Base-by-base conservation (phyloP, 139 green algal genomes). In the Pseudopediastrum boryanum region DNA sequence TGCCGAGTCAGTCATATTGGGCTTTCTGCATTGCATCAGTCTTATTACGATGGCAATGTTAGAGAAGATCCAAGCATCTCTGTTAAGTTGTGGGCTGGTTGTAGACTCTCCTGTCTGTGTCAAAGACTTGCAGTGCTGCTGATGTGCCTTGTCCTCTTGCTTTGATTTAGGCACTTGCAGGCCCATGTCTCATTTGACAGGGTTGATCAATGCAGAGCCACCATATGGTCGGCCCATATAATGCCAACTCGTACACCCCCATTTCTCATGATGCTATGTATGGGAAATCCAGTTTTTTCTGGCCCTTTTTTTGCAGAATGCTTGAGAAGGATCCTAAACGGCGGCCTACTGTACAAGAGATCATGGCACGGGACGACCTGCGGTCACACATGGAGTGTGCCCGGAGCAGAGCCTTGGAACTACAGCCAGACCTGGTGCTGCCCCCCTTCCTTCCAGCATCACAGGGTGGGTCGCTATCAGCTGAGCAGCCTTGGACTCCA, bases 291-390 rank as follows among this genome's bases (percentile, higher is more conserved):
- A 27, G 31, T 58, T 3, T 13, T 5, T 46, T 3, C 31, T 48
- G 23, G 52, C 41, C 27, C 16, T 33, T 21, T 33, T 44, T 23
- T 10, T 73, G 43, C 61, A 89, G 84, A 38, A 91, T 91, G 86
- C 77, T 91, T 31, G n/a, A 64, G 10, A 89, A 89, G 78, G 78
- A 88, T 33, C 81, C 86, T 8, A 59, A 46, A 12, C 54, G 79
- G 13, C 77, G 86, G 25, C 84, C 86, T 19, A 50, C 66, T 4
- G 78, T 86, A 6, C 59, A 86, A 39, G 71, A 86, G 42, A 65
- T 90, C 1, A 79, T 90, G 67, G 43, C 54, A 2, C 36, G 67
- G 25, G 73, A 72, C 3, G 66, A 43, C 23, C 71, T 90, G 54
- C 71, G 68, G 51, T 35, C 48, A 13, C 65, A 52, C 1, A 27